Conservation (phyloP, 441 rosid species). For the Sinapis alba region DNA sequence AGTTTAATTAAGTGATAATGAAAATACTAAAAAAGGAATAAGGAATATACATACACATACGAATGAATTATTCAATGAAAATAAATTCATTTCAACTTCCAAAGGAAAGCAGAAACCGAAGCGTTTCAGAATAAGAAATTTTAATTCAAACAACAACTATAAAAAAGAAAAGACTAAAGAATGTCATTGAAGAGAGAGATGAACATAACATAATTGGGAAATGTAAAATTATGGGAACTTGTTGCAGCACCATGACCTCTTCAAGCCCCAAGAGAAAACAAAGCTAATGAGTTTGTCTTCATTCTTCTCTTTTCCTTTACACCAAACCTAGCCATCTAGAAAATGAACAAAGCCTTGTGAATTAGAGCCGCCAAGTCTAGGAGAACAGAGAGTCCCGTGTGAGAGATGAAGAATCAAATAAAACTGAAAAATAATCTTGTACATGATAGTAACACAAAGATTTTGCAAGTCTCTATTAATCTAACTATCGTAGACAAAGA, state of each 20-base stretch:
- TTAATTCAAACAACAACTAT: neutral
- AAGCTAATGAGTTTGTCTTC: conserved; percentile 35
- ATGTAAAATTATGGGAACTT: conserved; percentile 43
- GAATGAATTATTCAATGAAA: neutral
- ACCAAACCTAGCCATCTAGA: conserved; percentile 35
- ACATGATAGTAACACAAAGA: neutral
- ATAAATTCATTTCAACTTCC: conserved; percentile 26
- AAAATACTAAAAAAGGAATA: neutral
- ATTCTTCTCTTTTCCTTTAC: conserved; percentile 25
- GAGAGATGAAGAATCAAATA: neutral
- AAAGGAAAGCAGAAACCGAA: conserved; percentile 19
- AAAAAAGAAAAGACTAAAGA: conserved; percentile 17
- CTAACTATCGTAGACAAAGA: neutral
- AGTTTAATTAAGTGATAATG: neutral
- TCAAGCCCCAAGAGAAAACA: conserved; percentile 38
- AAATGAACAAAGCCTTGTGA: conserved; percentile 22
- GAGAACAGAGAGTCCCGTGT: neutral
- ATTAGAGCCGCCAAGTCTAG: conserved; percentile 20
- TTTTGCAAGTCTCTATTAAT: neutral
- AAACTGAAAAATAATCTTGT: neutral
- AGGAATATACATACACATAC: neutral
- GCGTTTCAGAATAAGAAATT: neutral
- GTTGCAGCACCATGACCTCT: conserved; percentile 40
- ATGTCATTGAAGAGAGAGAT: conserved; percentile 23
- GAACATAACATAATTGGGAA: conserved; percentile 36